These are phyloP conservation scores for Austroboletus novae-zelandiae DNA, from an alignment of 1,284 basidiomycete species.

Conservation along the genomic window DNA sequence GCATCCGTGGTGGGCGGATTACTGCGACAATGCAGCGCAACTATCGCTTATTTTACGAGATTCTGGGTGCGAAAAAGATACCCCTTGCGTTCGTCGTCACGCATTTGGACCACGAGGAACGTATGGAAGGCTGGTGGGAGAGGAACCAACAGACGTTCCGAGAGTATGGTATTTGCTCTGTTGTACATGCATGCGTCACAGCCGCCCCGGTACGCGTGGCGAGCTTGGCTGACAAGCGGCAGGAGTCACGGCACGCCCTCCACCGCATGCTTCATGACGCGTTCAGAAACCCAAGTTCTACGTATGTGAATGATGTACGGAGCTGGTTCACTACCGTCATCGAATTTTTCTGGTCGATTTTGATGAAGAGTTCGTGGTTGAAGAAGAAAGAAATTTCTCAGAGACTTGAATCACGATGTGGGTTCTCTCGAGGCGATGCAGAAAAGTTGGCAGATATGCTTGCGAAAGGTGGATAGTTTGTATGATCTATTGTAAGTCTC, in stretches of 20 bases:
- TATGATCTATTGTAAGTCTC: too few species aligned
- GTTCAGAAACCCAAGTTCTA: background rate
- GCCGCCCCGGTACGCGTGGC: background rate
- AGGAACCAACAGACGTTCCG: background rate
- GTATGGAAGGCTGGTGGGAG: background rate
- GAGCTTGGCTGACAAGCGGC: background rate
- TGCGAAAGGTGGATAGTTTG: background rate
- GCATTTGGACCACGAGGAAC: background rate
- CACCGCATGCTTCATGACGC: conserved; percentile 1
- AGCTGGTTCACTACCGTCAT: background rate
- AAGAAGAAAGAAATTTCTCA: background rate
- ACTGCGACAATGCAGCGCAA: background rate
- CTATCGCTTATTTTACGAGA: background rate
- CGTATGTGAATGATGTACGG: background rate
- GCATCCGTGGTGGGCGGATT: background rate
- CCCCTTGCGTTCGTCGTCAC: background rate
- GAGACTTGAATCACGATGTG: background rate
- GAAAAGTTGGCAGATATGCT: background rate
- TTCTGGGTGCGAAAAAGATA: background rate
- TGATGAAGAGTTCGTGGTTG: background rate
- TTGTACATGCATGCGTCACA: background rate
- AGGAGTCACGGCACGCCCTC: background rate
- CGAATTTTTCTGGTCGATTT: background rate
- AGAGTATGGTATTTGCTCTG: background rate
- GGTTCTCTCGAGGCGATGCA: background rate